Base-by-base conservation (phyloP, 495 filamentous ascomycete genomes). In the Margaritispora aquatica region DNA sequence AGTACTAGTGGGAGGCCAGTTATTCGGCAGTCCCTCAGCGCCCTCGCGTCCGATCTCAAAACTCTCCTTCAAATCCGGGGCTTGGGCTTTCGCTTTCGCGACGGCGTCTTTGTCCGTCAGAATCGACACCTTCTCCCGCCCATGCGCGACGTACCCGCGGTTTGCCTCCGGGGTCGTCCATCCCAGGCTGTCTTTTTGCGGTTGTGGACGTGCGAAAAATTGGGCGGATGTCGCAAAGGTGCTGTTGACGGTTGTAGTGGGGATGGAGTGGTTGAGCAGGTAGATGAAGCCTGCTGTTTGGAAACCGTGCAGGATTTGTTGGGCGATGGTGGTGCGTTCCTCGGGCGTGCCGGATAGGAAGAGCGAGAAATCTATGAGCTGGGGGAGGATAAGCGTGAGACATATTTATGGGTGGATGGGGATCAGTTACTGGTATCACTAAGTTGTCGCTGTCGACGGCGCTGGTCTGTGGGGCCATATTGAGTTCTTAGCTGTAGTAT, bases 251-350 rank as follows among this genome's bases (percentile, higher is more conserved):
- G 79, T 77, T 17, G 78, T 73, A 11, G 80, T 70, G 0, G 87
- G 77, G 56, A 97, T 88, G 26, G 81, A 75, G 66, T 90, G 87
- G 67, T 92, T 84, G 53, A 84, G 88, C 46, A 97, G 82, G 71
- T 97, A 97, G 67, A 96, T 81, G 73, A 97, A 97, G 29, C 93
- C 93, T 3, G 90, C 89, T 9, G 79, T 85, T 57, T 88, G 87
- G 74, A 97, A 96, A 20, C 89, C 92, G 22, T 81, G 65, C 23
- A 92, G 82, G 59, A 97, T 84, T 36, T 85, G 78, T 26, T 82
- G 68, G 1, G 91, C 92, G 5, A 88, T 84, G 48, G 80, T 66
- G 55, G 79, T 75, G 60, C 87, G 88, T 47, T 87, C 76, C 29
- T 81, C 69, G 0, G 83, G 74, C 17, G 79, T 80, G 3, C 84